Evolutionary conservation across 2,329 filamentous ascomycete genomes (phyloP).

Genomic region (Paecilomyces formosus): DNA sequence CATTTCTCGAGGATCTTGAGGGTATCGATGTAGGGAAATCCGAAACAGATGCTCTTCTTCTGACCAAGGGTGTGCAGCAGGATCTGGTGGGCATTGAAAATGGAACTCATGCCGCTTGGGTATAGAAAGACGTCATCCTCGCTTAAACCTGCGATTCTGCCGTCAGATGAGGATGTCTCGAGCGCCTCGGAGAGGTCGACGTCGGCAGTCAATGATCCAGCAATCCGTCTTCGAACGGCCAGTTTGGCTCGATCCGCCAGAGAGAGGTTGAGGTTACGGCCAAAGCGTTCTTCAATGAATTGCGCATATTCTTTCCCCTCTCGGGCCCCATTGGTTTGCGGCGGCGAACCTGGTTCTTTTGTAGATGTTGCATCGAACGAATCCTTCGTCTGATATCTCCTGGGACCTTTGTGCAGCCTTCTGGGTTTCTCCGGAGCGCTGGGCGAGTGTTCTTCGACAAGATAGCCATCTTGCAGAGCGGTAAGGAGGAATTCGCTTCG

Average conservation of each 20-base stretch:
- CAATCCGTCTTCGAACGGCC: slow-evolving; percentile 80
- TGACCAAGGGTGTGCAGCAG: slow-evolving; percentile 58
- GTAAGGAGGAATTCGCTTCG: slow-evolving; percentile 82
- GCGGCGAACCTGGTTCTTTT: slow-evolving; percentile 24
- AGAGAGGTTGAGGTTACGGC: slow-evolving; percentile 75
- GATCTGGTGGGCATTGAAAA: slow-evolving; percentile 77
- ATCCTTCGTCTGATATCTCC: slow-evolving; percentile 64
- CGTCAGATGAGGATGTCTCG: slow-evolving; percentile 28
- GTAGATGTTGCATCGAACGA: slow-evolving; percentile 40
- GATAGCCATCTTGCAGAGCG: slow-evolving; percentile 62
- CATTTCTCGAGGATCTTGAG: slow-evolving; percentile 94
- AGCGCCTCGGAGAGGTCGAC: slow-evolving; percentile 57
- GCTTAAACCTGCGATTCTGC: slow-evolving; percentile 50
- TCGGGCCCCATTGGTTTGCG: slow-evolving; percentile 14
- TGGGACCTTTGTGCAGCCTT: slow-evolving; percentile 60
- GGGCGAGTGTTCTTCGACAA: slow-evolving; percentile 44
- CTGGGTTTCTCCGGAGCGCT: slow-evolving; percentile 11
- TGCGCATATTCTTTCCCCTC: slow-evolving; percentile 60
- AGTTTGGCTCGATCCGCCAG: slow-evolving; percentile 75
- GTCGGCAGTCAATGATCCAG: slow-evolving; percentile 71
- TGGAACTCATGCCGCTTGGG: slow-evolving; percentile 88
- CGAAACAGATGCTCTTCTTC: slow-evolving; percentile 77
- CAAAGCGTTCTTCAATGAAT: slow-evolving; percentile 91
- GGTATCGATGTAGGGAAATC: slow-evolving; percentile 97
- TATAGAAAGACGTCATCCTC: slow-evolving; percentile 87